phyloP scores from a whole-genome alignment of 108 stramenopile species.

The Nannochloropsis oceanica region DNA sequence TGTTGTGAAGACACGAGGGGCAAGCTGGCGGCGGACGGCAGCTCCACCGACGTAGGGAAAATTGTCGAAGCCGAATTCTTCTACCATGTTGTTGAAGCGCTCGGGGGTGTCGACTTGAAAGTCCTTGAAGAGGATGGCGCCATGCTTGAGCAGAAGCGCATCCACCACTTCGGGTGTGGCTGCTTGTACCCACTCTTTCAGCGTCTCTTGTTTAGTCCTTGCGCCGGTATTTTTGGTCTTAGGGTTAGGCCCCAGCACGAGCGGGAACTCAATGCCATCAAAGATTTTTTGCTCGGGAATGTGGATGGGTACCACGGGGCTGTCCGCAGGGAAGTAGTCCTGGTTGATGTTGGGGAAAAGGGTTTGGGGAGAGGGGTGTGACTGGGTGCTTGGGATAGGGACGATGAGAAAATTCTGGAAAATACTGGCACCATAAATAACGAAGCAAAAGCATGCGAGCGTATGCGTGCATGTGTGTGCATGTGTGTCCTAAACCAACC shows the following conservation, averaged over 20 bases:
- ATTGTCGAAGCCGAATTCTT: slow-evolving; percentile 34
- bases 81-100: slow-evolving; percentile 47
- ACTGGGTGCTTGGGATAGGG: too few relatives aligned
- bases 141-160: slow-evolving; percentile 32
- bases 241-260: neutral
- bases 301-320: neutral
- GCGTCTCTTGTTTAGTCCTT: neutral
- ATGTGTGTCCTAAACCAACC: too few relatives aligned
- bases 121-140: slow-evolving; percentile 48
- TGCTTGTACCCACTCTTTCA: neutral
- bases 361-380: too few relatives aligned
- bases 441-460: too few relatives aligned
- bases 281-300: neutral
- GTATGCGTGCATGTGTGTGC: too few relatives aligned
- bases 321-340: neutral
- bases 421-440: too few relatives aligned
- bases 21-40: slow-evolving; percentile 51
- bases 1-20: slow-evolving; percentile 52
- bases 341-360: neutral
- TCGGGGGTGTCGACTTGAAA: slow-evolving; percentile 39
- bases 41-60: slow-evolving; percentile 52
- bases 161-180: neutral
- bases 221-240: neutral
- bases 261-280: neutral
- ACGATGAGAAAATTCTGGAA: too few relatives aligned